phyloP scores from a whole-genome alignment of 2,329 filamentous ascomycete genomes.

The Ophiognomonia clavigignenti-juglandacearum region DNA sequence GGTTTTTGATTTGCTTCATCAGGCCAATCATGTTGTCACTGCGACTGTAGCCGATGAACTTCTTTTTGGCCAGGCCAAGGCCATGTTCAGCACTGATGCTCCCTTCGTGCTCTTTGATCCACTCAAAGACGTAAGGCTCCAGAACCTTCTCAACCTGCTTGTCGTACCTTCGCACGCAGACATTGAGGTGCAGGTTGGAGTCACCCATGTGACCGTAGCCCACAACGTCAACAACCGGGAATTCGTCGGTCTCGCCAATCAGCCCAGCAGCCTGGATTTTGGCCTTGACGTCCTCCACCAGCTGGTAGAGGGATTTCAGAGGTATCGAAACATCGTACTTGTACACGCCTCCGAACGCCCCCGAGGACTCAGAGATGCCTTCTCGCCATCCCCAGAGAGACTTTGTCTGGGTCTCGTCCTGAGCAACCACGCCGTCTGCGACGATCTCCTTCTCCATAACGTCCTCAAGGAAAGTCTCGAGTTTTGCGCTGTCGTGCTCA shows the following conservation, averaged over 20 bases:
- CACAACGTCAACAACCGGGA: constrained; percentile 82
- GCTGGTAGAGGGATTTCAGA: constrained; percentile 75
- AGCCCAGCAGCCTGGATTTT: constrained; percentile 70
- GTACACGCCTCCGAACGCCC: constrained; percentile 91
- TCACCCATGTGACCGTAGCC: constrained; percentile 99
- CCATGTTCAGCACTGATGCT: constrained; percentile 98
- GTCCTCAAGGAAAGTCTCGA: constrained; percentile 84
- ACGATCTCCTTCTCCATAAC: constrained; percentile 88
- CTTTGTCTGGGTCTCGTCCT: constrained; percentile 85
- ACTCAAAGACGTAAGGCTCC: constrained; percentile 96
- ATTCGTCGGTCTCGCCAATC: constrained; percentile 67
- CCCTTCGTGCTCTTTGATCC: constrained; percentile 81
- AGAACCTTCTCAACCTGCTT: constrained; percentile 80
- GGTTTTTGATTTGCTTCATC: constrained; percentile 92
- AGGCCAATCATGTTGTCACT: constrained; percentile 80
- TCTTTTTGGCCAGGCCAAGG: constrained; percentile 90
- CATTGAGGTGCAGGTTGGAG: constrained; percentile 89
- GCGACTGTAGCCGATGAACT: constrained; percentile 88
- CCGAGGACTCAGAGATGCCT: constrained; percentile 82
- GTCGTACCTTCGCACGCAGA: constrained; percentile 77
- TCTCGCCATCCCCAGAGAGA: constrained; percentile 90
- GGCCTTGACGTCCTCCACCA: constrained; percentile 80
- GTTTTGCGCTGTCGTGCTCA: constrained; percentile 90
- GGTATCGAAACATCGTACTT: constrained; percentile 98
- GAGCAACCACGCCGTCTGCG: constrained; percentile 82